phyloP scores from a whole-genome alignment of 108 stramenopile genomes.

The Cyclostephanos invisitatus region DNA sequence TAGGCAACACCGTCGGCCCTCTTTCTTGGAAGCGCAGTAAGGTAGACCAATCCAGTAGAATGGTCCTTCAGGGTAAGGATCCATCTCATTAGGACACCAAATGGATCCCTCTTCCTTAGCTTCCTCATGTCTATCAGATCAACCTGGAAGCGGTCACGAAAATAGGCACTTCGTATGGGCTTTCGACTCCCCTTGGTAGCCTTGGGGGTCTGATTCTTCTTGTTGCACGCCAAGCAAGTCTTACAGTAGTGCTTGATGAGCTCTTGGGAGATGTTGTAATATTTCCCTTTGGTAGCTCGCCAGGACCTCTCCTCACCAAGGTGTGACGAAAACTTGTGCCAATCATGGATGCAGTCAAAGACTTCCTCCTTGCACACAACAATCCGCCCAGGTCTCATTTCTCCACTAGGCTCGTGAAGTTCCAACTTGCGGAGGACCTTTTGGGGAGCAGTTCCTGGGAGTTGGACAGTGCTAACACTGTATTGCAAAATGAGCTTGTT shows the following conservation, averaged over 20 bases:
- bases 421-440: too few relatives aligned
- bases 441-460: too few relatives aligned
- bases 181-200: not conserved
- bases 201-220: not conserved
- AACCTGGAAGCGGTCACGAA: not conserved
- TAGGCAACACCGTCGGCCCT: not conserved
- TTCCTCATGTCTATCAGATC: not conserved
- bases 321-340: too few relatives aligned
- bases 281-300: too few relatives aligned
- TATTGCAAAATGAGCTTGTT: too few relatives aligned
- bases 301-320: too few relatives aligned
- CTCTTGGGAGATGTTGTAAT: not conserved
- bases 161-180: not conserved
- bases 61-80: not conserved
- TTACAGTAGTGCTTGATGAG: not conserved
- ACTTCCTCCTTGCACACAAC: too few relatives aligned
- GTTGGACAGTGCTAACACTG: too few relatives aligned
- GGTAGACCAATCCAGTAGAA: not conserved
- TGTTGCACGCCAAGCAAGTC: not conserved
- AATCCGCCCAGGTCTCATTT: too few relatives aligned
- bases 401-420: too few relatives aligned
- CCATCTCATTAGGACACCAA: not conserved
- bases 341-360: too few relatives aligned
- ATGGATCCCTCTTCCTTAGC: not conserved
- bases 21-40: not conserved